Evolutionary conservation across 345 rosid genomes (phyloP), one percentile per base, ranked within the genome.

Genomic region (Pistacia integerrima): DNA sequence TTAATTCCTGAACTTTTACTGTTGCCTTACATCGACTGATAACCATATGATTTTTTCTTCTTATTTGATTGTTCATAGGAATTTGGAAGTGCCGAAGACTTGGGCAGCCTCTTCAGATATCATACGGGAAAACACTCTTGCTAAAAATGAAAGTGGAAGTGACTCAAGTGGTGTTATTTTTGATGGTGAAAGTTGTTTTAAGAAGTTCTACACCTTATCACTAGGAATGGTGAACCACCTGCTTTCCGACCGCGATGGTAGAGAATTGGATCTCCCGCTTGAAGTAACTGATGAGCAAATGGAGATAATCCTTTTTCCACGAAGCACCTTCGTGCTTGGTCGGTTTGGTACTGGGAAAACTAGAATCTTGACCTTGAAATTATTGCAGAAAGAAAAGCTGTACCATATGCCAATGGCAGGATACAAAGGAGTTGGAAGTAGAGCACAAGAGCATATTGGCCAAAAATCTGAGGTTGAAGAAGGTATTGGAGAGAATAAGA

Each of bases 341-440:
- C 75, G 87, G 54, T 89, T 91, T 3, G 93, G 91, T 8, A 89
- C 88, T 0, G 93, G 93, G 5, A 89, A 87, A 76, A 89, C 91
- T 10, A 89, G 90, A 0, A 80, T 87, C 56, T 48, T 87, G 35
- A 86, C 86, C 0, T 82, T 80, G 80, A 89, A 88, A 77, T 77
- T 90, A 74, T 81, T 79, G 62, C 59, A 75, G 72, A 83, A 76
- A 5, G 90, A 90, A 74, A 81, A 84, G 59, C 69, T 75, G n/a
- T 65, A 51, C 77, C 76, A 76, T 16, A 64, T 75, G 59, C 82
- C 86, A 8, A 56, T 38, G 28, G 63, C 78, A 60, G 87, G 78
- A 44, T 77, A 41, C 44, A 17, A 56, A 65, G 80, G 59, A 55
- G 73, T 17, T 16, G 12, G 4, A 57, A 35, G 17, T 13, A 28